phyloP scores from a whole-genome alignment of 2,329 filamentous ascomycete genomes.

The Arthrobotrys conoides region DNA sequence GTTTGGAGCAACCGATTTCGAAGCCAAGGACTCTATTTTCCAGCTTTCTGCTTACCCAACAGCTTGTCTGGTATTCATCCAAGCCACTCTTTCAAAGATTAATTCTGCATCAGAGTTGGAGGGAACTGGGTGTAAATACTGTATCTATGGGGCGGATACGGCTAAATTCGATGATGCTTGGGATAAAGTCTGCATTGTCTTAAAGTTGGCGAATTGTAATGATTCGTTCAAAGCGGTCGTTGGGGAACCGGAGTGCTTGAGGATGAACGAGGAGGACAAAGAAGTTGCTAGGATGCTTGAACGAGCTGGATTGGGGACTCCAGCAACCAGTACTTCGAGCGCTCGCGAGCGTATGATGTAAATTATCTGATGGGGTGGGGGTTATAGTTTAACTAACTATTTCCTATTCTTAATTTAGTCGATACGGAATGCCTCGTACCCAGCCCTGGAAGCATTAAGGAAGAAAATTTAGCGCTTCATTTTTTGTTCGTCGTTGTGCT shows the following conservation, averaged over 20 bases:
- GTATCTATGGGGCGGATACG: neutral
- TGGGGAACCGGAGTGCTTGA: neutral
- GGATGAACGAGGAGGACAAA: neutral
- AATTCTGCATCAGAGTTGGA: constrained; percentile 7
- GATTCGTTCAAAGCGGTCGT: neutral
- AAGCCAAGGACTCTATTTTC: neutral
- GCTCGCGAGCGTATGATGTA: too few relatives aligned
- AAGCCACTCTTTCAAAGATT: constrained; percentile 23
- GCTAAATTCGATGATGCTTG: neutral
- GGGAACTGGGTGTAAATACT: constrained; percentile 35
- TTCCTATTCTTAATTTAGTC: too few relatives aligned
- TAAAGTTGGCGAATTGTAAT: constrained; percentile 27
- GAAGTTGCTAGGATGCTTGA: neutral
- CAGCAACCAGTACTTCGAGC: too few relatives aligned
- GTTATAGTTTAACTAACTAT: too few relatives aligned
- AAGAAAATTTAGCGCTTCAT: too few relatives aligned
- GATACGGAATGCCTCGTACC: too few relatives aligned
- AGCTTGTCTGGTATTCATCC: neutral
- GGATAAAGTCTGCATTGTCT: neutral
- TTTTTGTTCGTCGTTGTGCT: too few relatives aligned
- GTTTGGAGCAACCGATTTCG: neutral
- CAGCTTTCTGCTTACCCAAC: constrained; percentile 1
- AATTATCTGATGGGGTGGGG: too few relatives aligned
- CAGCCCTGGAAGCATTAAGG: too few relatives aligned
- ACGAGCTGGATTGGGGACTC: neutral